Evolutionary conservation across 1,284 basidiomycete genomes (phyloP).

Genomic region (Cryptococcus wingfieldii): DNA sequence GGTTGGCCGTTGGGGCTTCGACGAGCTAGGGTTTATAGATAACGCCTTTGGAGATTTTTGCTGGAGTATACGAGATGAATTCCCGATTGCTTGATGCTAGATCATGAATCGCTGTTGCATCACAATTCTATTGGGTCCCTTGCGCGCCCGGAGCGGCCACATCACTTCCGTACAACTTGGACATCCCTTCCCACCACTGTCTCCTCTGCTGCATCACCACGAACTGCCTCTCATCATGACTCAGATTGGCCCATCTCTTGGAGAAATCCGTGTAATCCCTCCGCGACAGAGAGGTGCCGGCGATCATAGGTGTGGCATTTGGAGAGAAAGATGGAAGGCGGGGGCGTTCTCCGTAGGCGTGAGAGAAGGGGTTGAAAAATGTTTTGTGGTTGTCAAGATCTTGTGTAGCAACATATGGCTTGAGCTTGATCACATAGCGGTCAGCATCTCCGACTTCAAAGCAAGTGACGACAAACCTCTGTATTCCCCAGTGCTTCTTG

Average conservation of each 20-base stretch:
- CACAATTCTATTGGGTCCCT: not conserved
- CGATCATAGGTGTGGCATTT: constrained; percentile 7
- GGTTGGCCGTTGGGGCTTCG: constrained; percentile 55
- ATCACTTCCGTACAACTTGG: constrained; percentile 7
- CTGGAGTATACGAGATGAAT: not conserved
- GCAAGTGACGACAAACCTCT: constrained; percentile 53
- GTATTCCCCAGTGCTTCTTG: constrained; percentile 61
- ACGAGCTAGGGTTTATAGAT: constrained; percentile 30
- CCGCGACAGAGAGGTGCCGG: not conserved
- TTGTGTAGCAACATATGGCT: constrained; percentile 51
- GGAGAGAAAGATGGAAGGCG: constrained; percentile 31
- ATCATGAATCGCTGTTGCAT: no score
- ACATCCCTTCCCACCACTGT: constrained; percentile 39
- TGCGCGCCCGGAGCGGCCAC: not conserved
- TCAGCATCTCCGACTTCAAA: not conserved
- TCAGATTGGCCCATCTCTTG: constrained; percentile 30
- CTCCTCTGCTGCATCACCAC: constrained; percentile 38
- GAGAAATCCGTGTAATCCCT: constrained; percentile 21
- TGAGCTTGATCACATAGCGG: constrained; percentile 41
- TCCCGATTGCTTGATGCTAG: no score
- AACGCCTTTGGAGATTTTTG: not conserved
- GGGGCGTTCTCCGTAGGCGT: constrained; percentile 11
- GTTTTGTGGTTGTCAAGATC: not conserved
- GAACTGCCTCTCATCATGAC: constrained; percentile 29
- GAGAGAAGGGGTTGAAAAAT: constrained; percentile 10